phyloP scores from a whole-genome alignment of 2,329 filamentous ascomycete genomes.

The Fusarium humuli region DNA sequence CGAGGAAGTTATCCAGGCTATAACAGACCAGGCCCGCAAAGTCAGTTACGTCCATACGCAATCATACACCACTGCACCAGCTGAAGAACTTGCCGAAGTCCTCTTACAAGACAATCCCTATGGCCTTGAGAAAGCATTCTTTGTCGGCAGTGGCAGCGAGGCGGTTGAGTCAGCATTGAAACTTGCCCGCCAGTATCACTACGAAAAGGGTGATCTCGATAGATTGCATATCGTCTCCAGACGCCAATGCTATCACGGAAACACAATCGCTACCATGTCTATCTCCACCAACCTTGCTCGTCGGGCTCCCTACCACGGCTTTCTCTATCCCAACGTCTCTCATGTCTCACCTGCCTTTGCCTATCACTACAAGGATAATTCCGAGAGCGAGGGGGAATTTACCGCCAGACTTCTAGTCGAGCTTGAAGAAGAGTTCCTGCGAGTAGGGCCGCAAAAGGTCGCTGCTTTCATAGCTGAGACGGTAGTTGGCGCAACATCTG shows the following conservation, averaged over 20 bases:
- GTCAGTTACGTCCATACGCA: constrained; percentile 25
- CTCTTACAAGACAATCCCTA: neutral
- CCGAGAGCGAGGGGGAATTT: neutral
- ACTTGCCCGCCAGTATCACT: constrained; percentile 59
- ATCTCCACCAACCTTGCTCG: constrained; percentile 22
- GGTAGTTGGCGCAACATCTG: constrained; percentile 64
- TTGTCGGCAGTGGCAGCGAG: constrained; percentile 46
- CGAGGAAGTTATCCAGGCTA: constrained; percentile 18
- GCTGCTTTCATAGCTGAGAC: constrained; percentile 70
- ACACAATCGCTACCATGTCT: constrained; percentile 23
- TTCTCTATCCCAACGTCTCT: constrained; percentile 15
- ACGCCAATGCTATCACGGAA: constrained; percentile 17
- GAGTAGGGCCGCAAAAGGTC: constrained; percentile 5
- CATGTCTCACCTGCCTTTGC: constrained; percentile 19
- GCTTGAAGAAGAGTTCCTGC: constrained; percentile 8
- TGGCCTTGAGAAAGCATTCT: constrained; percentile 42
- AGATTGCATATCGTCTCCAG: constrained; percentile 9
- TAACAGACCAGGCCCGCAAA: constrained; percentile 13
- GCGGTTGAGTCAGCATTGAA: constrained; percentile 62
- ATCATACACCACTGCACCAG: constrained; percentile 19
- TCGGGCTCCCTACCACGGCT: constrained; percentile 3
- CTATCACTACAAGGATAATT: constrained; percentile 1
- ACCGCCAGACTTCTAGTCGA: neutral
- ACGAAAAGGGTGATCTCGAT: neutral
- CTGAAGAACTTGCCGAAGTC: constrained; percentile 3